A percentile compares a stretch with the other conserved stretches of the same genome.
phyloP scores from a whole-genome alignment of 306 rosid genomes.

The Medicago arabica region DNA sequence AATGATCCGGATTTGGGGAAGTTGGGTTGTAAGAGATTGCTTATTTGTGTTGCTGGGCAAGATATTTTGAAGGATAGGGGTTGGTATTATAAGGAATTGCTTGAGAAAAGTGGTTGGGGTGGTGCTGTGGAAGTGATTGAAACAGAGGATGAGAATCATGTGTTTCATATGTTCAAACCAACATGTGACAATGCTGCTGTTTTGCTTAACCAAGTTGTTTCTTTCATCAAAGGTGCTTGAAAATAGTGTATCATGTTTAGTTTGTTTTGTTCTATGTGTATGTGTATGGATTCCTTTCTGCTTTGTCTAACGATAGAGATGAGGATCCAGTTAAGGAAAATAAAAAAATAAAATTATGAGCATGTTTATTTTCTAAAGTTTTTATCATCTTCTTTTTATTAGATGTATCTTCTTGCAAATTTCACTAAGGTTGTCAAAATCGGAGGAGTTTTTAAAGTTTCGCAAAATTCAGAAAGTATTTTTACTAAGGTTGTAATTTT shows the following conservation, averaged over 20 bases:
- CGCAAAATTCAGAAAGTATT: too few species aligned
- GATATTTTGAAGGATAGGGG: conserved; percentile 64
- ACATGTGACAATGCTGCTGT: conserved; percentile 35
- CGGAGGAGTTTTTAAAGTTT: too few species aligned
- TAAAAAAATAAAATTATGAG: too few species aligned
- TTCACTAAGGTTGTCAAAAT: too few species aligned
- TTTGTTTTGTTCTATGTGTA: neutral
- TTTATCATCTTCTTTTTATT: too few species aligned
- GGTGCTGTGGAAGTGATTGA: conserved; percentile 60
- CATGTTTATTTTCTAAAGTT: too few species aligned
- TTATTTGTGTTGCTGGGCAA: conserved; percentile 67
- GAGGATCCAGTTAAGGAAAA: too few species aligned
- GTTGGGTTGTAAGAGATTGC: conserved; percentile 55
- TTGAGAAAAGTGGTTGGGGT: conserved; percentile 56
- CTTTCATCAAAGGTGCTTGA: conserved; percentile 44
- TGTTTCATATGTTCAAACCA: conserved; percentile 60
- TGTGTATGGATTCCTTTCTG: neutral
- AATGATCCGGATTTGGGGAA: conserved; percentile 60
- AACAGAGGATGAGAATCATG: conserved; percentile 56
- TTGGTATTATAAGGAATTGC: conserved; percentile 51
- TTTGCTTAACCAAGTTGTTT: conserved; percentile 42
- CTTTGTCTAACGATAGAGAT: too few species aligned
- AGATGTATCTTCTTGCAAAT: too few species aligned
- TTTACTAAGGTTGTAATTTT: too few species aligned
- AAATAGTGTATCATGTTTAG: neutral